These are phyloP conservation scores for Gymnopus androsaceus DNA, from an alignment of 1,284 basidiomycete species.

Conservation along the genomic window DNA sequence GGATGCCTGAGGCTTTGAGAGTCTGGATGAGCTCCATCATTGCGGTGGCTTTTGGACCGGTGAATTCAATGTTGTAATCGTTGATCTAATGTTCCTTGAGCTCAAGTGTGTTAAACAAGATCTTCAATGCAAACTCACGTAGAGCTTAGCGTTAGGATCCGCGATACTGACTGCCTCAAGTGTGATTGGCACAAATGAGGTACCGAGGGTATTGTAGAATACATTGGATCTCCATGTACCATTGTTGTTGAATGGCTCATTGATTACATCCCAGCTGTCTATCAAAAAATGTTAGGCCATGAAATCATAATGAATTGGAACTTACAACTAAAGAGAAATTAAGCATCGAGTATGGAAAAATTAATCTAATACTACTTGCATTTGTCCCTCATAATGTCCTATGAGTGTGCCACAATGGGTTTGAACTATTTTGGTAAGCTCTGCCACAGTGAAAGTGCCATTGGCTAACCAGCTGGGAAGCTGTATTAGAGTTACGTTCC, in stretches of 20 bases:
- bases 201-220: slow-evolving; percentile 36
- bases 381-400: slow-evolving; percentile 50
- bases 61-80: slow-evolving; percentile 57
- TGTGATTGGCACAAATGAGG: slow-evolving; percentile 42
- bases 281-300: background rate
- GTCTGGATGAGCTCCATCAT: slow-evolving; percentile 51
- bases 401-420: slow-evolving; percentile 51
- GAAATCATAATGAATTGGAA: background rate
- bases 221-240: slow-evolving; percentile 24
- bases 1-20: slow-evolving; percentile 45
- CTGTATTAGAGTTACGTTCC: too few species aligned
- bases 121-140: slow-evolving; percentile 34
- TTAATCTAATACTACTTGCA: too few species aligned
- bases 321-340: too few species aligned
- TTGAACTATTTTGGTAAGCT: too few species aligned
- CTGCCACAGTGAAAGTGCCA: too few species aligned
- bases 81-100: slow-evolving; percentile 47
- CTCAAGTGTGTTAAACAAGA: too few species aligned
- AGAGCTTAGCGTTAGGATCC: slow-evolving; percentile 43
- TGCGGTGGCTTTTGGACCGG: slow-evolving; percentile 52
- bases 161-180: slow-evolving; percentile 42
- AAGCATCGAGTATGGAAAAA: too few species aligned
- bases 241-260: slow-evolving; percentile 60
- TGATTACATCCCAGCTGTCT: slow-evolving; percentile 38
- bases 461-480: too few species aligned